Evolutionary conservation across 2,329 filamentous ascomycete genomes (phyloP), one percentile per base, ranked within the genome.

Genomic region (Emydomyces testavorans): DNA sequence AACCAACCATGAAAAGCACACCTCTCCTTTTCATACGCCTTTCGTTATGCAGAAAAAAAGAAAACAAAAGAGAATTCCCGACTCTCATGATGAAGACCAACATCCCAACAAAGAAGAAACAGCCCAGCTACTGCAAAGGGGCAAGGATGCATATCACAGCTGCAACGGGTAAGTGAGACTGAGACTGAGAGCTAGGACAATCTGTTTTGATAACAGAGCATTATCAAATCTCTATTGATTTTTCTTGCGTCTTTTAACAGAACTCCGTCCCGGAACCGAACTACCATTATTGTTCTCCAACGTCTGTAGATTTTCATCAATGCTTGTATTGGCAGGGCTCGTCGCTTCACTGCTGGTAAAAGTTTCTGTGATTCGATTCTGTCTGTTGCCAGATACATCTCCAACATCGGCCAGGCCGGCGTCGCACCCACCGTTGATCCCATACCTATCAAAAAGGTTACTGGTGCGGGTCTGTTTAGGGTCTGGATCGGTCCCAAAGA

Each of bases 271-370:
- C 15, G 16, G 11, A 38, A 21, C 3, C 36, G 46, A 39, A 15
- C 13, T n/a, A 18, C 28, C 29, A 10, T 36, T 23, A 55, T 53
- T 34, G 56, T 57, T 39, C 51, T 53, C 35, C 47, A 34, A 36
- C 52, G 57, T 43, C 16, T 55, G 54, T 6, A 52, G 15, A 26
- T 51, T 58, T 16, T 65, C 63, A 35, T 65, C 65, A 10, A 59
- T 53, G 21, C 48, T 52, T 3, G 60, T 60, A 21, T 60, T 61
- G 15, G 62, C 58, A 7, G 68, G 69, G 48, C 67, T 71, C 1
- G 67, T 66, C 8, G 61, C 53, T 52, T 70, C 68, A 48, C 68
- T 71, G 53, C 69, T 68, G 7, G 68, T 67, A 51, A 71, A 57
- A 11, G 67, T 65, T 52, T 71, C 68, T 21, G 70, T 60, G 13